These are phyloP conservation scores for Favolaschia claudopus DNA, from an alignment of 768 basidiomycete genomes.

Conservation along the genomic window DNA sequence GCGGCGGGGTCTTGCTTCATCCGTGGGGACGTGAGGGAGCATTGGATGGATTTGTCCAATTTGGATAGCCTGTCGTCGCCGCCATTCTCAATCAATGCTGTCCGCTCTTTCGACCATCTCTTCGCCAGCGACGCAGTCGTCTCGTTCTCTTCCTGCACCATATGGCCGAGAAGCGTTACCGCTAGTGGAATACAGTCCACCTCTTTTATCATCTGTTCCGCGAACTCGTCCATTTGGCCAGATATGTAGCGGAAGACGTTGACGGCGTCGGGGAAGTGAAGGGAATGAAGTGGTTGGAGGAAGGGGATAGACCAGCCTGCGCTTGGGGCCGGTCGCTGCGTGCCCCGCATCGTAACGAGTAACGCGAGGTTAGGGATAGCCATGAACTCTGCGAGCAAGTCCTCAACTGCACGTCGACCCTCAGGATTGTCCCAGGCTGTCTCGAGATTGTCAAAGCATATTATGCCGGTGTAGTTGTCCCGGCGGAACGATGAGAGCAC, in stretches of 20 bases:
- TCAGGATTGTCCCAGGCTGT: slow-evolving; percentile 23
- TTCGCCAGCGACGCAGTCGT: slow-evolving; percentile 26
- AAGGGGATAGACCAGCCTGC: slow-evolving; percentile 25
- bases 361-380: slow-evolving; percentile 15
- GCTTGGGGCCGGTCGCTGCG: slow-evolving; percentile 21
- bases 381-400: slow-evolving; percentile 21
- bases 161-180: slow-evolving; percentile 25
- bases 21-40: slow-evolving; percentile 28
- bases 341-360: slow-evolving; percentile 26
- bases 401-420: slow-evolving; percentile 18
- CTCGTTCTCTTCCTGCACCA: slow-evolving; percentile 29
- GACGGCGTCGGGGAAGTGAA: slow-evolving; percentile 19
- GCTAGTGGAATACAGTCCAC: slow-evolving; percentile 26
- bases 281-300: slow-evolving; percentile 21
- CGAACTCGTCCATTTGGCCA: slow-evolving; percentile 25
- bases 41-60: slow-evolving; percentile 31
- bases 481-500: slow-evolving; percentile 20
- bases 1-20: slow-evolving; percentile 25
- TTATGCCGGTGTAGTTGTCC: background rate
- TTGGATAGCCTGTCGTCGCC: slow-evolving; percentile 28
- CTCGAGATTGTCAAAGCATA: slow-evolving; percentile 30
- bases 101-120: slow-evolving; percentile 27
- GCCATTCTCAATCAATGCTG: slow-evolving; percentile 26
- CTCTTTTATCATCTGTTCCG: slow-evolving; percentile 24
- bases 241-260: slow-evolving; percentile 23